phyloP scores from a whole-genome alignment of 2,329 filamentous ascomycete species.

The Ophiocordyceps robertsii region DNA sequence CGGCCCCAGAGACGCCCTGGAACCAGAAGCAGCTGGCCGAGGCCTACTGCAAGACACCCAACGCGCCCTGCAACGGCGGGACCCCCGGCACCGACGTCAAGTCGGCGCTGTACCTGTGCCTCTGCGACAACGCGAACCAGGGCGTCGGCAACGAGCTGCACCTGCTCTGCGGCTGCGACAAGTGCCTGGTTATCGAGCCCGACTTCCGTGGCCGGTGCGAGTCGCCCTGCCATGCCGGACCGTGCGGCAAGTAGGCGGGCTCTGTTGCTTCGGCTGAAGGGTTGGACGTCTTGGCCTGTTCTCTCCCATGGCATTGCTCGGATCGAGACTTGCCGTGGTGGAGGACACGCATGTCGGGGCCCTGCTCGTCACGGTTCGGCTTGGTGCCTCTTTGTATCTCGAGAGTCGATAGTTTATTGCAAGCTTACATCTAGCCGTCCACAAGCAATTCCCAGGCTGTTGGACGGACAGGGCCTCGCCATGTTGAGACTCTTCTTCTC shows the following conservation, averaged over 20 bases:
- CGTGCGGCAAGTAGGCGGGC: not conserved
- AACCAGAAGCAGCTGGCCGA: slow-evolving; percentile 16
- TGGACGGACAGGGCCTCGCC: no score
- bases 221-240: slow-evolving; percentile 18
- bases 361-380: no score
- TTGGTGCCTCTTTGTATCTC: no score
- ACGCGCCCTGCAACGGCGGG: slow-evolving; percentile 17
- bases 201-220: slow-evolving; percentile 26
- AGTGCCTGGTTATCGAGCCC: slow-evolving; percentile 23
- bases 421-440: no score
- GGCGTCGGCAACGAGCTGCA: slow-evolving; percentile 19
- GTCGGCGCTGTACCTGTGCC: slow-evolving; percentile 23
- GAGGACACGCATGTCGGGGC: no score
- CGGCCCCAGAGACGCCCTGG: slow-evolving; percentile 18
- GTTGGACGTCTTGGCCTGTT: no score
- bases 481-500: no score
- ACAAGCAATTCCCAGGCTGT: no score
- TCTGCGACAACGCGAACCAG: slow-evolving; percentile 19
- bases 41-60: slow-evolving; percentile 23
- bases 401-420: no score
- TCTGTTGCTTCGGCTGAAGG: no score
- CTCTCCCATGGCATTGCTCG: no score
- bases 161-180: slow-evolving; percentile 25
- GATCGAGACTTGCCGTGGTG: no score
- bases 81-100: slow-evolving; percentile 16